These are phyloP conservation scores for Boletus pseudo-olivaceus DNA, from an alignment of 768 basidiomycete genomes.

Conservation along the genomic window DNA sequence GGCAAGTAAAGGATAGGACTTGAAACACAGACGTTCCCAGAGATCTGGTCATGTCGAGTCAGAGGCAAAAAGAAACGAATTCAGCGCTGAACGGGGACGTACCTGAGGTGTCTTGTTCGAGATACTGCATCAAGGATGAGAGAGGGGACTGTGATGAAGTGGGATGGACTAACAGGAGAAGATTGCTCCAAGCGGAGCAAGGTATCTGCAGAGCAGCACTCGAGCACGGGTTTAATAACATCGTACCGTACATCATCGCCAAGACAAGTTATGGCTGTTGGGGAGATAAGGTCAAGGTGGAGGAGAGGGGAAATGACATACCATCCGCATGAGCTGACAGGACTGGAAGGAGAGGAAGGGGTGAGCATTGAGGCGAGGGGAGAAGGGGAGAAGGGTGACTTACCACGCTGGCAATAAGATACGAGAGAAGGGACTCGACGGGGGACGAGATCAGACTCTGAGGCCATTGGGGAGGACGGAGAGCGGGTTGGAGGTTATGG, in stretches of 20 bases:
- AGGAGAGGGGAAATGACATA: constrained; percentile 31
- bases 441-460: constrained; percentile 31
- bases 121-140: constrained; percentile 39
- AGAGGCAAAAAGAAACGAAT: background rate
- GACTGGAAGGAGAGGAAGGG: constrained; percentile 38
- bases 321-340: constrained; percentile 59
- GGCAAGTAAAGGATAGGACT: constrained; percentile 52
- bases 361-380: constrained; percentile 10
- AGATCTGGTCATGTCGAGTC: constrained; percentile 43
- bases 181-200: constrained; percentile 64
- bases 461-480: constrained; percentile 25
- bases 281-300: constrained; percentile 1
- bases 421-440: constrained; percentile 61
- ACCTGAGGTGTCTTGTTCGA: constrained; percentile 57
- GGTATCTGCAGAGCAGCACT: constrained; percentile 68
- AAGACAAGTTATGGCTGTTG: constrained; percentile 58
- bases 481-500: background rate
- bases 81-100: constrained; percentile 12
- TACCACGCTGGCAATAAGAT: constrained; percentile 70
- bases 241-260: constrained; percentile 58
- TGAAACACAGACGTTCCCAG: constrained; percentile 64
- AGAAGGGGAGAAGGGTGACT: constrained; percentile 18
- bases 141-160: constrained; percentile 1
- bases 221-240: constrained; percentile 69
- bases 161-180: constrained; percentile 54